Base-by-base conservation (phyloP, 164 flowering plant genomes). In the Tetracentron sinense region DNA sequence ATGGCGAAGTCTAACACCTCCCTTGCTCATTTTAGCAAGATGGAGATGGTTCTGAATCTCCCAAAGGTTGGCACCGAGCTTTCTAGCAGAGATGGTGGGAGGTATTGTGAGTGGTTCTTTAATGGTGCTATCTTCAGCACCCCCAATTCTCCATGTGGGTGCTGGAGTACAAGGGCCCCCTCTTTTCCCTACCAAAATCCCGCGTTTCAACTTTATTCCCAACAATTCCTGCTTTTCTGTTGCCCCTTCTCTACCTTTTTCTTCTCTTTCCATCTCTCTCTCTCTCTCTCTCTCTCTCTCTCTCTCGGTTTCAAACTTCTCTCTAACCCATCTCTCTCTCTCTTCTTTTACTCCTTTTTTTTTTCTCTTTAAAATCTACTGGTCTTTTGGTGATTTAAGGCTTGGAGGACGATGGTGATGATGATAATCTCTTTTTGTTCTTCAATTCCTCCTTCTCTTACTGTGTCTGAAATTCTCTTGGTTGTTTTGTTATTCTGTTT, bases 11-110 rank as follows among this genome's bases (percentile, higher is more conserved):
- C 79, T 79, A 20, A 42, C 42, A 42, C 66, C 67, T 42, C 30
- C 69, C 7, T 74, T 64, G 67, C 47, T 77, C 92, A 85, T 85
- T 42, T 62, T 69, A 54, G 70, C 31, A 64, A 66, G 57, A 4
- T 78, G n/a, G n/a, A n/a, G n/a, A n/a, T n/a, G n/a, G n/a, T n/a
- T 62, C 29, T 78, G 74, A 55, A 80, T 60, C 70, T 87, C 91
- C 96, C 93, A 85, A 46, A 91, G 83, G 55, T 57, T 81, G 7
- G 93, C 88, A 47, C 79, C 84, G 25, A 91, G 86, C 73, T 82
- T 85, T 63, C 93, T 82, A 5, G 91, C 91, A 74, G 95, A 86
- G 48, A 79, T 73, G 0, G 74, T 54, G 47, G 72, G 22, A 20
- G 63, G 63, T 42, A 47, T 8, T 10, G 50, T 56, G 51, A 64